Evolutionary conservation across 805 yeast genomes (phyloP).

Genomic region (Sugiyamaella mastotermitis): DNA sequence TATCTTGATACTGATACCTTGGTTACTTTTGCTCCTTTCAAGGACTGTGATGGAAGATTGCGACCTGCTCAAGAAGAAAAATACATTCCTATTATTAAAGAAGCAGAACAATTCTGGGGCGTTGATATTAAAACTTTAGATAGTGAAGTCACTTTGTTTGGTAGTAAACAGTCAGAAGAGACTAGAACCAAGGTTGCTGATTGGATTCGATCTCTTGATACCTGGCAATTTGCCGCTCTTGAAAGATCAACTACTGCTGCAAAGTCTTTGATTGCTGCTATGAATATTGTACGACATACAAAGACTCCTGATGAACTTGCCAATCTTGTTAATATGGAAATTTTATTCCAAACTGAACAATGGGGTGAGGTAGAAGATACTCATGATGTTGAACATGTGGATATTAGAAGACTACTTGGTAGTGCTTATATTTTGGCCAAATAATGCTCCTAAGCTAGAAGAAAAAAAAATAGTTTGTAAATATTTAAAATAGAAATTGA

Average conservation of each 20-base stretch:
- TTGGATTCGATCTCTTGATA: slow-evolving; percentile 58
- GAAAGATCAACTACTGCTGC: slow-evolving; percentile 85
- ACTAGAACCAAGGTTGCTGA: slow-evolving; percentile 55
- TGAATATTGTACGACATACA: slow-evolving; percentile 44
- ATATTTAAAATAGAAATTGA: not conserved
- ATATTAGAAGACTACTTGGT: slow-evolving; percentile 74
- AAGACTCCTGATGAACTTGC: slow-evolving; percentile 63
- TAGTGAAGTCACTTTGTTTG: slow-evolving; percentile 75
- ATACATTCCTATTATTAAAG: slow-evolving; percentile 67
- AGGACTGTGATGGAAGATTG: slow-evolving; percentile 78
- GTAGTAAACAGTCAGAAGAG: slow-evolving; percentile 62
- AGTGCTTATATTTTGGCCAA: slow-evolving; percentile 61
- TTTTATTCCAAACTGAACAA: slow-evolving; percentile 71
- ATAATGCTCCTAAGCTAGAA: not conserved
- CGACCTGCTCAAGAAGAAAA: slow-evolving; percentile 72
- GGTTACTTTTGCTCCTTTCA: slow-evolving; percentile 71
- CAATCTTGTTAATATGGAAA: slow-evolving; percentile 73
- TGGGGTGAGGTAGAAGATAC: slow-evolving; percentile 99
- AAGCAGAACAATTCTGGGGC: slow-evolving; percentile 54
- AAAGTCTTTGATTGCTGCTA: slow-evolving; percentile 82
- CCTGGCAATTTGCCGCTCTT: slow-evolving; percentile 79
- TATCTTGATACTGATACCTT: slow-evolving; percentile 94
- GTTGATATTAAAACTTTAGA: slow-evolving; percentile 58
- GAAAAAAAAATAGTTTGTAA: not conserved
- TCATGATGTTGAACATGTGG: slow-evolving; percentile 94